A percentile compares a stretch with the other conserved stretches of the same genome.
phyloP scores from a whole-genome alignment of 768 basidiomycete genomes.

The Lanmaoa pseudosensibilis region DNA sequence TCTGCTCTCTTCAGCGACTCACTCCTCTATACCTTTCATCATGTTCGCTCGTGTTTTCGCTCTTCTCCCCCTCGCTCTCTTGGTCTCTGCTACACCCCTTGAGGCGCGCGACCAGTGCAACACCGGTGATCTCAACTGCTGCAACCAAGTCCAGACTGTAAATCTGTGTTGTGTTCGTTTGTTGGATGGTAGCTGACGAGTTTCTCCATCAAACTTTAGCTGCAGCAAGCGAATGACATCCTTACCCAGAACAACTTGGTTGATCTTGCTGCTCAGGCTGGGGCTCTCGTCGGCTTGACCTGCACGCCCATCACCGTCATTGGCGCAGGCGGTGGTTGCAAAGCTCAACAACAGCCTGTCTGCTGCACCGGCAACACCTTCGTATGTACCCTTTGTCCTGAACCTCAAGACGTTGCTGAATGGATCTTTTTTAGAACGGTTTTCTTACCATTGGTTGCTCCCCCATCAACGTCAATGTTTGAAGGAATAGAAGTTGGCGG shows the following conservation, averaged over 20 bases:
- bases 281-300: background rate
- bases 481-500: no score
- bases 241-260: background rate
- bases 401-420: no score
- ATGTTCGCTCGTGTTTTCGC: no score
- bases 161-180: background rate
- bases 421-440: no score
- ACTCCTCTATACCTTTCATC: background rate
- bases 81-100: slow-evolving; percentile 9
- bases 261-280: background rate
- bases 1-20: background rate
- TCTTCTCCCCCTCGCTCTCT: slow-evolving; percentile 8
- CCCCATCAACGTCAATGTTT: no score
- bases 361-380: slow-evolving; percentile 6
- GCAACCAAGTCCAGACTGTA: slow-evolving; percentile 9
- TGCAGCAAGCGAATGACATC: background rate
- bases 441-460: no score
- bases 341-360: background rate
- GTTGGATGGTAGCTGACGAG: background rate
- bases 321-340: background rate
- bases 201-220: background rate
- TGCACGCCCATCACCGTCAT: background rate
- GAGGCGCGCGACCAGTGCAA: slow-evolving; percentile 10
- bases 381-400: background rate
- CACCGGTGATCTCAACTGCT: slow-evolving; percentile 8